These are phyloP conservation scores for Hypoxylon sp. DNA, from an alignment of 2,329 filamentous ascomycete genomes.

Conservation along the genomic window DNA sequence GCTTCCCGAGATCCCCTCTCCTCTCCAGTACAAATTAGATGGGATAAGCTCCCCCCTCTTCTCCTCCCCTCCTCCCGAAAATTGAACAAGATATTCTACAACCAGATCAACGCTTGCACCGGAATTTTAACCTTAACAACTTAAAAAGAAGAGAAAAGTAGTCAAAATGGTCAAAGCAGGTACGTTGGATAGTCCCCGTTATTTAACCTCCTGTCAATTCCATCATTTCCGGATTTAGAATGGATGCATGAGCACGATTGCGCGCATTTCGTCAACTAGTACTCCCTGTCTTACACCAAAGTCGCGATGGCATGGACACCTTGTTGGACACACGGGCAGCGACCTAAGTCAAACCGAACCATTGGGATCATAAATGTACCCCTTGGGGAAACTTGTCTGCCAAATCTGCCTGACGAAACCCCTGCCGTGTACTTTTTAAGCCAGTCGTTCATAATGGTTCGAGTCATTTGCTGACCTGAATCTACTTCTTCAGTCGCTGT, in stretches of 20 bases:
- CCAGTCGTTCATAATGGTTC: conserved; percentile 26
- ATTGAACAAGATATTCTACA: conserved; percentile 21
- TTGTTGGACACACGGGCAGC: conserved; percentile 45
- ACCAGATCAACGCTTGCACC: conserved; percentile 35
- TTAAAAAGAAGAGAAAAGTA: conserved; percentile 57
- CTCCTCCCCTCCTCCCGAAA: conserved; percentile 33
- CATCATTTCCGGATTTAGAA: conserved; percentile 50
- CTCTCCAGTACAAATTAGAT: conserved; percentile 41
- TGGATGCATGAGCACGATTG: conserved; percentile 68
- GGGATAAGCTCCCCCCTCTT: conserved; percentile 29
- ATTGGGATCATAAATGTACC: conserved; percentile 33
- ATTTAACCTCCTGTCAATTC: conserved; percentile 46
- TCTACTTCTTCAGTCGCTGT: conserved; percentile 79
- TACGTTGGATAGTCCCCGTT: conserved; percentile 49
- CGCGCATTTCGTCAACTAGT: conserved; percentile 66
- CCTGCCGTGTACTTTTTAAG: conserved; percentile 39
- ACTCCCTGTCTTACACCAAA: conserved; percentile 57
- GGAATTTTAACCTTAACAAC: conserved; percentile 43
- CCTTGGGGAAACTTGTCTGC: conserved; percentile 18
- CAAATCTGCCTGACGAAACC: conserved; percentile 44
- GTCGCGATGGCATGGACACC: conserved; percentile 55
- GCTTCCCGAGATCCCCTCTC: conserved; percentile 39
- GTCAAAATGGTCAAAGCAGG: conserved; percentile 96
- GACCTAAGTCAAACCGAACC: conserved; percentile 32
- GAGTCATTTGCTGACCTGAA: conserved; percentile 48